phyloP scores from a whole-genome alignment of 306 rosid species.

The Cucurbita argyrosperma region DNA sequence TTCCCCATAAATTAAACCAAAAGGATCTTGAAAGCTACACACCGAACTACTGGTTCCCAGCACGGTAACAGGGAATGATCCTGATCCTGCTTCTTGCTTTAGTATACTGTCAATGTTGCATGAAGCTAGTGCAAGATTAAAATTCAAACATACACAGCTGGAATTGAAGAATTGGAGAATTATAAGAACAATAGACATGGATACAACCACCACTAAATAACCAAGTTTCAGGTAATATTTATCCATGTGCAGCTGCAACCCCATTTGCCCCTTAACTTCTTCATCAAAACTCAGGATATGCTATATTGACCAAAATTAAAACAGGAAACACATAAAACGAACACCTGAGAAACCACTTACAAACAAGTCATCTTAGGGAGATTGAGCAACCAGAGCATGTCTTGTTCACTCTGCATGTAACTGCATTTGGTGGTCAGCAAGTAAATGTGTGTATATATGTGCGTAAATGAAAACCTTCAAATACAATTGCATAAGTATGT shows the following conservation, averaged over 20 bases:
- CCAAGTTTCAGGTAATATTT: too few relatives aligned
- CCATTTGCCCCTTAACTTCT: background rate
- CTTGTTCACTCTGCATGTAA: background rate
- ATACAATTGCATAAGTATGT: conserved; percentile 5
- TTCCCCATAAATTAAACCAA: too few relatives aligned
- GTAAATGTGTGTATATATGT: background rate
- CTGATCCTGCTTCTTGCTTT: too few relatives aligned
- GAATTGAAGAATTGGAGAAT: background rate
- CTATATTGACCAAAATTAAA: background rate
- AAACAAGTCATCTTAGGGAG: background rate
- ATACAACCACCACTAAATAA: background rate
- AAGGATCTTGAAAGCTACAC: too few relatives aligned
- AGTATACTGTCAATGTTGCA: background rate
- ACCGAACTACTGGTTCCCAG: too few relatives aligned
- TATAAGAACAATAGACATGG: background rate
- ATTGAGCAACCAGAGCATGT: background rate
- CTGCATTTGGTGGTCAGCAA: background rate
- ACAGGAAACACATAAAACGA: background rate
- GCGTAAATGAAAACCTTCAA: background rate
- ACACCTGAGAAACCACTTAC: background rate
- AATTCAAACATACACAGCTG: background rate
- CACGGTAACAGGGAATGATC: too few relatives aligned
- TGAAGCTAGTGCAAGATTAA: background rate
- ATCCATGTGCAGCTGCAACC: background rate
- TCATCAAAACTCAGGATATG: background rate